Evolutionary conservation across 2,329 filamentous ascomycete genomes (phyloP).

Genomic region (Hymenoscyphus albidus): DNA sequence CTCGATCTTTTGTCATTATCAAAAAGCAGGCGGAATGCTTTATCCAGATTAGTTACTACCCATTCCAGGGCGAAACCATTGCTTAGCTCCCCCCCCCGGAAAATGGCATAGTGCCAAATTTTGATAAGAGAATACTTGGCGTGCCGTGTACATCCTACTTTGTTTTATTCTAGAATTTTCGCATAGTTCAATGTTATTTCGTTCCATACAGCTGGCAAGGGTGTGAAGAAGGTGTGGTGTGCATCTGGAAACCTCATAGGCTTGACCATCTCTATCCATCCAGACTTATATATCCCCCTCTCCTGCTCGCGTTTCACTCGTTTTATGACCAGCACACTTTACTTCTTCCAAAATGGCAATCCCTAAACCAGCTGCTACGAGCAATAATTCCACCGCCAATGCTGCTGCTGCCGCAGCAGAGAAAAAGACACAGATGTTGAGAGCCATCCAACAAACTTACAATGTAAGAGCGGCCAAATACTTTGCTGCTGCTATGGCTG

Average conservation of each 20-base stretch:
- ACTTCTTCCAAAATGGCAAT: slow-evolving; percentile 11
- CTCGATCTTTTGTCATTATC: slow-evolving; percentile 6
- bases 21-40: not conserved
- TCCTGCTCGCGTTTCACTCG: not conserved
- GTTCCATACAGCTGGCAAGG: slow-evolving; percentile 10
- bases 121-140: slow-evolving; percentile 2
- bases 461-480: slow-evolving; percentile 20
- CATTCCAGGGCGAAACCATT: slow-evolving; percentile 2
- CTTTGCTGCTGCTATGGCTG: slow-evolving; percentile 23
- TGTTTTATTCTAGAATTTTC: not conserved
- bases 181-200: slow-evolving; percentile 4
- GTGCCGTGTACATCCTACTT: not conserved
- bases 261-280: not conserved
- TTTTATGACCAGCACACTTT: not conserved
- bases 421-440: slow-evolving; percentile 8
- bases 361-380: slow-evolving; percentile 3
- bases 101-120: slow-evolving; percentile 9
- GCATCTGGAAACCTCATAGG: not conserved
- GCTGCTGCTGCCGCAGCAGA: slow-evolving; percentile 16
- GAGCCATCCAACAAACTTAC: slow-evolving; percentile 10
- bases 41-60: slow-evolving; percentile 9
- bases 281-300: slow-evolving; percentile 13
- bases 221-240: slow-evolving; percentile 1
- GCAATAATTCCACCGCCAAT: slow-evolving; percentile 16
- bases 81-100: slow-evolving; percentile 6